Evolutionary conservation across 2,329 filamentous ascomycete species (phyloP), one percentile per base, ranked within the genome.

Genomic region (Microdochium trichocladiopsis): DNA sequence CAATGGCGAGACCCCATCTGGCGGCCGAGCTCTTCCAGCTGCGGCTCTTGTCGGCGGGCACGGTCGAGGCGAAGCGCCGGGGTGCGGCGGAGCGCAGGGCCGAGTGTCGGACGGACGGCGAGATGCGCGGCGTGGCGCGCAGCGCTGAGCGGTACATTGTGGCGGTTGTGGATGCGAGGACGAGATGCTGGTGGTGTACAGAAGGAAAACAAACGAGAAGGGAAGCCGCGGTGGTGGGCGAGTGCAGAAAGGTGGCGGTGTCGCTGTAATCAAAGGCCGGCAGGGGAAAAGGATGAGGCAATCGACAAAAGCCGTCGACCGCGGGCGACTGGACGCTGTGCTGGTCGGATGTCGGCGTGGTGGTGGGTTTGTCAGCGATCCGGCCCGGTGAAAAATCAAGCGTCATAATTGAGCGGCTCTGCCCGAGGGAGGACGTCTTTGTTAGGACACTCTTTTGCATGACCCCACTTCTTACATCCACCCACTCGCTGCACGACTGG

Each of bases 11-110:
- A 58, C 84, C 89, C 82, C 90, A 87, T 74, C 93, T 81, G 62
- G 82, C 67, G 3, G 78, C 78, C 50, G 84, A 78, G 68, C 84
- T 87, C 79, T 92, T 95, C 88, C 90, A 96, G 66, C 84, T 88
- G 67, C 90, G 76, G 62, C 83, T 83, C 72, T 84, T 88, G 64
- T 82, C 74, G 58, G 82, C 76, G 3, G 86, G 67, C 12, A 66
- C 55, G 52, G 80, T 81, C 52, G 78, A 81, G 56, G 76, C 71
- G 56, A 80, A 76, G 57, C 80, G 75, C 57, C 78, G 72, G 48
- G 73, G 69, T 48, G 73, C 69, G 33, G 66, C 68, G 47, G 69
- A 63, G 51, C 68, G 64, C 58, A 72, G 47, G n/a, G 63, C 59
- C 14, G 69, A 64, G 48, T 70, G 65, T 61, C 75, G 71, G 54